Evolutionary conservation across 148 eudicot genomes (phyloP).

Genomic region (Rhododendron ovatum): DNA sequence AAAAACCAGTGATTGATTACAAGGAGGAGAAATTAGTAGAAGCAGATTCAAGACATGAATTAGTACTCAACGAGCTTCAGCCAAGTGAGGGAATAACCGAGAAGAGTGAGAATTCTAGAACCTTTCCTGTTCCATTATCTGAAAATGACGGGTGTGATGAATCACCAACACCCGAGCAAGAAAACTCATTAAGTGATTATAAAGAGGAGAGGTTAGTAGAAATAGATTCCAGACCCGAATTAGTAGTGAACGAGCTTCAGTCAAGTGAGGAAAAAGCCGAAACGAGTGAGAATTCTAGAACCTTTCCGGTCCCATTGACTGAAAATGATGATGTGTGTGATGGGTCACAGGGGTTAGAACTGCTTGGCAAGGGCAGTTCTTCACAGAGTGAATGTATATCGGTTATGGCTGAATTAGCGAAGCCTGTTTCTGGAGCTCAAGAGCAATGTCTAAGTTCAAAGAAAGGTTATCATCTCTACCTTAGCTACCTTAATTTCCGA

Average conservation of each 20-base stretch:
- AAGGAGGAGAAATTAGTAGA: constrained; percentile 35
- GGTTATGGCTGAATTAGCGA: constrained; percentile 16
- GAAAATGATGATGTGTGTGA: constrained; percentile 35
- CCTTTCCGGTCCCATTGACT: constrained; percentile 38
- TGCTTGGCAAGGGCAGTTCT: constrained; percentile 27
- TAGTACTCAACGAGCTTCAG: constrained; percentile 14
- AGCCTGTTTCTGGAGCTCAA: constrained; percentile 19
- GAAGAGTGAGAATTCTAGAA: constrained; percentile 25
- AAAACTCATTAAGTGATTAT: constrained; percentile 26
- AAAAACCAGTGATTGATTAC: constrained; percentile 27
- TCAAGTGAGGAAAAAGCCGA: constrained; percentile 27
- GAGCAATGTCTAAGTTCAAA: constrained; percentile 17
- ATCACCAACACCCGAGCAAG: constrained; percentile 30
- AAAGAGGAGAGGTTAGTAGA: constrained; percentile 34
- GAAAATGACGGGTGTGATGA: constrained; percentile 36
- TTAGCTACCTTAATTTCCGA: background rate
- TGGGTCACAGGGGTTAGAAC: constrained; percentile 29
- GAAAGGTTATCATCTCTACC: constrained; percentile 27
- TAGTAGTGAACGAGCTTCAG: constrained; percentile 14
- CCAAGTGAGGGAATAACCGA: constrained; percentile 27
- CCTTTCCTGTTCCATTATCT: constrained; percentile 36
- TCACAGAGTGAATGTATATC: constrained; percentile 23
- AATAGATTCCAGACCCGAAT: constrained; percentile 25
- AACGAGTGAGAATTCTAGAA: constrained; percentile 26
- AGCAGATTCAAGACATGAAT: constrained; percentile 26